Conservation (phyloP, 345 rosid genomes). For the Eucalyptus viminalis region DNA sequence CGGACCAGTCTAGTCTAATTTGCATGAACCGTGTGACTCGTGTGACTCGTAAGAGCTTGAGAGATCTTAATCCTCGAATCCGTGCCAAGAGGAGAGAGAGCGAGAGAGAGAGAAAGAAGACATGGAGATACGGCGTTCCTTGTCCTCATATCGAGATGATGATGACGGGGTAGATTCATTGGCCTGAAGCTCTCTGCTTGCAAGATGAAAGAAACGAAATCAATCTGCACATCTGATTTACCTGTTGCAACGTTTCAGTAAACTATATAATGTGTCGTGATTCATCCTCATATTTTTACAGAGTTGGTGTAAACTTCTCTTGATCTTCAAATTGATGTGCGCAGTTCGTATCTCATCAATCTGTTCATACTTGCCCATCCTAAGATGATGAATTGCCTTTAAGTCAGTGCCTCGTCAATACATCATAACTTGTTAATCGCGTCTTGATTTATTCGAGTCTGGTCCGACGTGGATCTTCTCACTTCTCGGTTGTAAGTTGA, state of each 20-base stretch:
- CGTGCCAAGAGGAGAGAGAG: background rate
- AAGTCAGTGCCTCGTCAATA: background rate
- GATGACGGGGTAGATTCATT: background rate
- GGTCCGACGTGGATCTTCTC: background rate
- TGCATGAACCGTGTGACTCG: background rate
- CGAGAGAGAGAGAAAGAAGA: background rate
- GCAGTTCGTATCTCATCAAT: background rate
- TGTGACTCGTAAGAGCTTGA: background rate
- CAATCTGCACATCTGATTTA: background rate
- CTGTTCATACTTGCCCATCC: background rate
- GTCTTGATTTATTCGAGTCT: background rate
- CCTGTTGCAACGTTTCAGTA: background rate
- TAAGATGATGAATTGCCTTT: background rate
- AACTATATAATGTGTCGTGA: background rate
- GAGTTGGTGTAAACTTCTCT: background rate
- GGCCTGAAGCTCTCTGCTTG: background rate
- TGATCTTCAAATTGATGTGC: background rate
- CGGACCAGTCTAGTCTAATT: background rate
- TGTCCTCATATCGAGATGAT: background rate
- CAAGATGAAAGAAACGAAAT: background rate
- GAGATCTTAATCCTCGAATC: background rate
- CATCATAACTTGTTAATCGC: background rate
- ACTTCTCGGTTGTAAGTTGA: background rate
- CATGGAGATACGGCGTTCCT: background rate
- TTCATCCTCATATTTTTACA: background rate